Conservation (phyloP, 805 yeast genomes). For the Ogataea trehalophila region DNA sequence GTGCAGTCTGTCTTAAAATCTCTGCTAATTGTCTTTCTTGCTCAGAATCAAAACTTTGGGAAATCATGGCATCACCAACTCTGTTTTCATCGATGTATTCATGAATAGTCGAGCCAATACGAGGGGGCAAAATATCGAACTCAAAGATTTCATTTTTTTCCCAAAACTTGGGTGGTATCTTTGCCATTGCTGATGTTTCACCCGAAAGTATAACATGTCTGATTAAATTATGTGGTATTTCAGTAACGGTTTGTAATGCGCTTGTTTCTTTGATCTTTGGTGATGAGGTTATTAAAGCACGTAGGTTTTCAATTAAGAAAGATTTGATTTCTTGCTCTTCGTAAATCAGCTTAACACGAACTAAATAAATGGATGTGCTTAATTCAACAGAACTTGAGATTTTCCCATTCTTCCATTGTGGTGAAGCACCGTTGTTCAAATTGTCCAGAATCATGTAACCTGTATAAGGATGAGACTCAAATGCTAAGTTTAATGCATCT, state of each 20-base stretch:
- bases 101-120: constrained; percentile 37
- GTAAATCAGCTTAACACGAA: constrained; percentile 54
- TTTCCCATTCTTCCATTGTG: constrained; percentile 23
- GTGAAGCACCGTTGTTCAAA: constrained; percentile 34
- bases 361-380: constrained; percentile 52
- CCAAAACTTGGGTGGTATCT: constrained; percentile 61
- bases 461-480: constrained; percentile 51
- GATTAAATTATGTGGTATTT: constrained; percentile 57
- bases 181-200: constrained; percentile 66
- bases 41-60: constrained; percentile 18
- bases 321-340: constrained; percentile 39
- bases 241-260: constrained; percentile 17
- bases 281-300: constrained; percentile 10
- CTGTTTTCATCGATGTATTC: constrained; percentile 44
- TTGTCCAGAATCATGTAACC: constrained; percentile 45
- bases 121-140: constrained; percentile 70
- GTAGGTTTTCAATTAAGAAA: constrained; percentile 31
- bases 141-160: constrained; percentile 57
- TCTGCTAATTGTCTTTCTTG: constrained; percentile 23
- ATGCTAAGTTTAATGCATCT: constrained; percentile 44
- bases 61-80: constrained; percentile 37
- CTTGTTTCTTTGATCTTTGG: constrained; percentile 14
- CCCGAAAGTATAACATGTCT: constrained; percentile 69
- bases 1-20: constrained; percentile 11
- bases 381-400: constrained; percentile 33